A percentile compares a stretch with the other conserved stretches of the same genome.
Evolutionary conservation across 164 flowering plant species (phyloP).

Genomic region (Piper betle): DNA sequence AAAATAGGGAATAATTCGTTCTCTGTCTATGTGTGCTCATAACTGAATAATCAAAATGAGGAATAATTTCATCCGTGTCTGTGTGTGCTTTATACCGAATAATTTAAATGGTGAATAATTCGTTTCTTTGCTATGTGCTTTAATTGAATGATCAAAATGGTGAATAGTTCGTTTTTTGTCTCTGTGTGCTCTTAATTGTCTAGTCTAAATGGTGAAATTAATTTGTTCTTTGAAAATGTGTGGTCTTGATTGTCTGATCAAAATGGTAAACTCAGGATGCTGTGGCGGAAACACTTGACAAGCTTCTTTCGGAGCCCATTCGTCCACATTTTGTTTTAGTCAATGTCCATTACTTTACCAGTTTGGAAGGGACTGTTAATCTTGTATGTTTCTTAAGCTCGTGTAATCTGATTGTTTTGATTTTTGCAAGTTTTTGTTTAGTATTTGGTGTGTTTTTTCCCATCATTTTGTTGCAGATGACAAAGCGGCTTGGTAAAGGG

Average conservation of each 20-base stretch:
- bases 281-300: slow-evolving; percentile 39
- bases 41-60: too few species aligned
- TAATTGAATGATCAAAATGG: too few species aligned
- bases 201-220: too few species aligned
- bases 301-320: slow-evolving; percentile 53
- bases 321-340: slow-evolving; percentile 73
- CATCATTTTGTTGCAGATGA: slow-evolving; percentile 22
- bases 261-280: slow-evolving; percentile 28
- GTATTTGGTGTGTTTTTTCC: background rate
- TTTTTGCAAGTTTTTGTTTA: background rate
- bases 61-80: too few species aligned
- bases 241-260: background rate
- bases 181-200: too few species aligned
- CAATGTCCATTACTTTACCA: slow-evolving; percentile 15
- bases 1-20: too few species aligned
- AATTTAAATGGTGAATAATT: too few species aligned
- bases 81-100: too few species aligned
- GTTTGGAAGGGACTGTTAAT: slow-evolving; percentile 15
- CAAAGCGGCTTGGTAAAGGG: slow-evolving; percentile 20
- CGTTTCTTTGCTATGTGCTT: too few species aligned
- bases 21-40: too few species aligned
- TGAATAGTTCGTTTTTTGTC: too few species aligned
- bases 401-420: background rate
- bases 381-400: slow-evolving; percentile 21
- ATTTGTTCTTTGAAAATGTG: background rate